Evolutionary conservation across 495 filamentous ascomycete genomes (phyloP).

Genomic region (Articulospora tetracladia): DNA sequence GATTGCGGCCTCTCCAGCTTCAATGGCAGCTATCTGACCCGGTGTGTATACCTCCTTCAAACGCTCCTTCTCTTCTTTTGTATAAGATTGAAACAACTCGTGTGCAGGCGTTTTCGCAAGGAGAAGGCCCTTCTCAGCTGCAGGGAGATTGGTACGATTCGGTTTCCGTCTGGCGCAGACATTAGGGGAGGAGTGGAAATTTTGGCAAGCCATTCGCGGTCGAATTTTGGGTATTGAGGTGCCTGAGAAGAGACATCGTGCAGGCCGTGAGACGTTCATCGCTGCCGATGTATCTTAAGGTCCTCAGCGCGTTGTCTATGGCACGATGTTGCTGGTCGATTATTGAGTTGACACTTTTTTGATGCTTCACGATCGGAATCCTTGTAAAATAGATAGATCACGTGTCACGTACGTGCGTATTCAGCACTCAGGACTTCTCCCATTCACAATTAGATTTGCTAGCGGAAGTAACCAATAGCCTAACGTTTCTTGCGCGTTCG

Average conservation of each 20-base stretch:
- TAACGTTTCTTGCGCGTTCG: neutral
- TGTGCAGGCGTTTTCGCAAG: constrained; percentile 26
- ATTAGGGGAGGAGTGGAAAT: constrained; percentile 47
- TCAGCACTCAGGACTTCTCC: neutral
- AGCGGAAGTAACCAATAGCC: neutral
- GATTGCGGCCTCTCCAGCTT: constrained; percentile 81
- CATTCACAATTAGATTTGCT: neutral
- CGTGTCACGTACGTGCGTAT: neutral
- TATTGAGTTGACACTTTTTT: constrained; percentile 10
- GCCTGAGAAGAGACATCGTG: constrained; percentile 54
- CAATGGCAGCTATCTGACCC: constrained; percentile 77
- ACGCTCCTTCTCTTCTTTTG: constrained; percentile 57
- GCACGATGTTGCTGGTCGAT: constrained; percentile 13
- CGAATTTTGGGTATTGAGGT: constrained; percentile 38
- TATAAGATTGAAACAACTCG: constrained; percentile 59
- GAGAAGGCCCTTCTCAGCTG: constrained; percentile 28
- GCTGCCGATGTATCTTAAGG: constrained; percentile 10
- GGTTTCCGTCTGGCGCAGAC: constrained; percentile 28
- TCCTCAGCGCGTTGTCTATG: constrained; percentile 12
- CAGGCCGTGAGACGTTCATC: constrained; percentile 58
- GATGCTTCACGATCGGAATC: constrained; percentile 3
- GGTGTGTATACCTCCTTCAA: constrained; percentile 69
- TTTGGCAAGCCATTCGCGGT: constrained; percentile 43
- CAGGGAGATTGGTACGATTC: constrained; percentile 31
- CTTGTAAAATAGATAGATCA: neutral